Evolutionary conservation across 371 early-diverging fungal species (phyloP), one percentile per base, ranked within the genome.

Genomic region (Choanephora cucurbitarum): DNA sequence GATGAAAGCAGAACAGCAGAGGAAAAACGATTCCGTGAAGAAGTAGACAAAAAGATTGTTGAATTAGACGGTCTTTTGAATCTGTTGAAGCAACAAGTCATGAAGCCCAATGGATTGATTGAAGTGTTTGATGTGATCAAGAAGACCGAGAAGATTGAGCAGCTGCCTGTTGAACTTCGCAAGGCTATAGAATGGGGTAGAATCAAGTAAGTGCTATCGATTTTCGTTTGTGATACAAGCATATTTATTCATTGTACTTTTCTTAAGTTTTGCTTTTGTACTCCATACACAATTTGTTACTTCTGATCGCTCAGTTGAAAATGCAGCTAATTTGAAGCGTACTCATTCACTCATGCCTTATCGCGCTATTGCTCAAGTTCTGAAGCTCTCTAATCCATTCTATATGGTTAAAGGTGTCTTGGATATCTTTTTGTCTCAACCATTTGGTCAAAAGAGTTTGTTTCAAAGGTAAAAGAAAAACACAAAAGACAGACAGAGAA

Each of bases 351-450:
- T 85, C 41, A 72, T 87, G 64, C 86, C 88, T n/a, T 87, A 84
- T 55, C 69, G 81, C 37, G 62, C 84, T 14, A 68, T 85, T 50
- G 79, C 80, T 47, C 72, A 75, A 11, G 64, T 84, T 10, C 60
- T 87, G 44, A 82, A 79, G 55, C 52, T 80, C 7, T 84, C 88
- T 1, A 87, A 87, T 52, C 88, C 88, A 8, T 75, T 84, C 49
- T 68, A 70, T 0, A 81, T 87, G 75, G 78, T 84, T 46, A 87
- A 82, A 53, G 82, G 81, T 17, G 70, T 85, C 1, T 57, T 85
- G 57, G 85, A 87, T 56, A 47, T 87, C 11, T 83, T 87, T 46
- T 56, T 87, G 48, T 84, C 88, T 0, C 88, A 84, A 34, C 88
- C 88, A 7, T 81, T 87, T 55, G 88, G 88, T 21, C 69, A 77